phyloP scores from a whole-genome alignment of 2,329 filamentous ascomycete genomes.

The Escovopsis sp. region DNA sequence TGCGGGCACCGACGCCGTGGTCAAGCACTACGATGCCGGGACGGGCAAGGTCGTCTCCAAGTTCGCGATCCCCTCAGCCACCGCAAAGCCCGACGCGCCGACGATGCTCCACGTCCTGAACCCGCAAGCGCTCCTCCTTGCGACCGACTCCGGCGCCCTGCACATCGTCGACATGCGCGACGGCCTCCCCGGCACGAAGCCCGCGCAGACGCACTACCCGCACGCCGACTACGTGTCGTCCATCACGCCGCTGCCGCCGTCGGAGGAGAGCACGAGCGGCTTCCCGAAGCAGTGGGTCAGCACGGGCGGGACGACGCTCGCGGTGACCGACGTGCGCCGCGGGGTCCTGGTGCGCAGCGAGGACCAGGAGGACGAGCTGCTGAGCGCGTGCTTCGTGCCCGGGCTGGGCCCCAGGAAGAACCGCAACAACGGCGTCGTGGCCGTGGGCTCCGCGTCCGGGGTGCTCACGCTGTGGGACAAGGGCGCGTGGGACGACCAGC shows the following conservation, averaged over 20 bases:
- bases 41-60: slow-evolving; percentile 66
- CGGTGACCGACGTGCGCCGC: slow-evolving; percentile 74
- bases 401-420: slow-evolving; percentile 56
- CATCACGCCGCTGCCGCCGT: slow-evolving; percentile 67
- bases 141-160: slow-evolving; percentile 77
- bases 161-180: slow-evolving; percentile 77
- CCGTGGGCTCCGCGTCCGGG: slow-evolving; percentile 62
- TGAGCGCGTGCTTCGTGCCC: slow-evolving; percentile 66
- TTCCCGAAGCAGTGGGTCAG: slow-evolving; percentile 92
- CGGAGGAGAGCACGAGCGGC: slow-evolving; percentile 68
- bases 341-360: slow-evolving; percentile 82
- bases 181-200: slow-evolving; percentile 42
- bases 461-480: slow-evolving; percentile 88
- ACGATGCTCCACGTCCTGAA: slow-evolving; percentile 72
- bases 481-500: slow-evolving; percentile 89
- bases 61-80: slow-evolving; percentile 53
- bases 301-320: slow-evolving; percentile 80
- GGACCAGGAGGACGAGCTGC: slow-evolving; percentile 85
- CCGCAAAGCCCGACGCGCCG: slow-evolving; percentile 51
- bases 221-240: slow-evolving; percentile 91
- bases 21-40: slow-evolving; percentile 42
- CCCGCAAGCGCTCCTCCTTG: slow-evolving; percentile 75
- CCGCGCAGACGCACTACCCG: slow-evolving; percentile 67
- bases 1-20: slow-evolving; percentile 43
- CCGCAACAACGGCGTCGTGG: slow-evolving; percentile 57